Conservation (phyloP, 2,329 filamentous ascomycete genomes). For the Colletotrichum limetticola region DNA sequence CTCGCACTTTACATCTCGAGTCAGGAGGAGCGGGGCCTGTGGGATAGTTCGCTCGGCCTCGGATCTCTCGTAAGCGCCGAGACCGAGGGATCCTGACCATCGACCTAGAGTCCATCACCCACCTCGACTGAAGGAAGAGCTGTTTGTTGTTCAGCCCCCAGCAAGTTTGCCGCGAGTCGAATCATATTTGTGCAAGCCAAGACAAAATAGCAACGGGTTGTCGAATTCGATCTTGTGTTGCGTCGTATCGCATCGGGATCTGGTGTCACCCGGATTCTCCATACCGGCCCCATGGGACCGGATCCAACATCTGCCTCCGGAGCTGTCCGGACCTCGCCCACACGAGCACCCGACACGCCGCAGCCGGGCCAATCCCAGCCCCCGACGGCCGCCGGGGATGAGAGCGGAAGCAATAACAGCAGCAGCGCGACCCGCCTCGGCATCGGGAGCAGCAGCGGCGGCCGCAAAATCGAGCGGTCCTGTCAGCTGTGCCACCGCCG, state of each 20-base stretch:
- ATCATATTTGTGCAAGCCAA: not conserved
- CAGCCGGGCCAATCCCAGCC: not conserved
- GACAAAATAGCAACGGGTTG: not conserved
- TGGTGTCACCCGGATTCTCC: not conserved
- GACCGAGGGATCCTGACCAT: conserved; percentile 6
- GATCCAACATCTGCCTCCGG: not conserved
- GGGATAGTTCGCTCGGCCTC: conserved; percentile 3
- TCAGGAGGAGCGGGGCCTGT: not conserved
- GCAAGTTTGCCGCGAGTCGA: not conserved
- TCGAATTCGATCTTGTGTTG: not conserved
- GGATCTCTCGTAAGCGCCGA: not conserved
- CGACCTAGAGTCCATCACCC: conserved; percentile 10
- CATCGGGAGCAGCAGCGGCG: not conserved
- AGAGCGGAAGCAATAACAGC: not conserved
- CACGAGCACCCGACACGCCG: not conserved
- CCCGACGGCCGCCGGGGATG: not conserved
- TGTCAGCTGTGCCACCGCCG: conserved; percentile 44
- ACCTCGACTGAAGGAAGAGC: not conserved
- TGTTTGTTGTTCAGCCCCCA: not conserved
- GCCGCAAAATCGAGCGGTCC: conserved; percentile 40
- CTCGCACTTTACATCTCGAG: not conserved
- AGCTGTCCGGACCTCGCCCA: not conserved
- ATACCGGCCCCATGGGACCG: not conserved
- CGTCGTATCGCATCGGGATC: not conserved
- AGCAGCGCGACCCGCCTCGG: not conserved